Evolutionary conservation across 169 alveolate species (phyloP).

Genomic region (Eimeria brunetti): DNA sequence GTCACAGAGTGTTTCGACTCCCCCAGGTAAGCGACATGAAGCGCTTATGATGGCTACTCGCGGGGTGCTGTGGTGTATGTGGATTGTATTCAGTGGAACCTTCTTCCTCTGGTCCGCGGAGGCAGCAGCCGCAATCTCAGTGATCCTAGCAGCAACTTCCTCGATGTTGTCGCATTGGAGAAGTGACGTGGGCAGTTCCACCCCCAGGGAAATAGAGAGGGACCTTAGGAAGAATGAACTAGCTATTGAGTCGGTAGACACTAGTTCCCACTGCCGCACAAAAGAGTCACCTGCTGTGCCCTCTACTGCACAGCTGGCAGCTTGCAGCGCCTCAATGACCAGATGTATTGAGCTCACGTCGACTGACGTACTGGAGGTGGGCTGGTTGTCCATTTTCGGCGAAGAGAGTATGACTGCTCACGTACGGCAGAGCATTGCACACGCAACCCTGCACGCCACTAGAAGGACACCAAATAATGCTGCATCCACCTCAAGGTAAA

Average conservation of each 20-base stretch:
- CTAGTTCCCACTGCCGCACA: conserved; percentile 29
- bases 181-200: conserved; percentile 32
- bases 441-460: not conserved
- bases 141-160: conserved; percentile 33
- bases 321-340: conserved; percentile 42
- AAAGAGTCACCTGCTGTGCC: conserved; percentile 22
- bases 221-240: conserved; percentile 61
- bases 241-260: conserved; percentile 41
- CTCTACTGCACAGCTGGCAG: conserved; percentile 58
- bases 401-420: conserved; percentile 13
- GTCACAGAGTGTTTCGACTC: conserved; percentile 77
- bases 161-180: conserved; percentile 20
- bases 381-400: conserved; percentile 23
- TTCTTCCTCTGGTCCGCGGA: not conserved
- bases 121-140: conserved; percentile 8
- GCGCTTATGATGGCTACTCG: conserved; percentile 80
- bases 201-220: conserved; percentile 49
- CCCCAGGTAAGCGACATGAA: conserved; percentile 85
- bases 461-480: not conserved
- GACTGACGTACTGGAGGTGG: not conserved
- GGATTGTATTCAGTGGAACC: conserved; percentile 1
- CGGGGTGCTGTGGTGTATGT: not conserved
- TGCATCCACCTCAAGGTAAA: not conserved
- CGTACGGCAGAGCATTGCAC: conserved; percentile 20
- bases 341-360: not conserved